phyloP scores from a whole-genome alignment of 2,329 filamentous ascomycete genomes.

The Macrophomina phaseolina region DNA sequence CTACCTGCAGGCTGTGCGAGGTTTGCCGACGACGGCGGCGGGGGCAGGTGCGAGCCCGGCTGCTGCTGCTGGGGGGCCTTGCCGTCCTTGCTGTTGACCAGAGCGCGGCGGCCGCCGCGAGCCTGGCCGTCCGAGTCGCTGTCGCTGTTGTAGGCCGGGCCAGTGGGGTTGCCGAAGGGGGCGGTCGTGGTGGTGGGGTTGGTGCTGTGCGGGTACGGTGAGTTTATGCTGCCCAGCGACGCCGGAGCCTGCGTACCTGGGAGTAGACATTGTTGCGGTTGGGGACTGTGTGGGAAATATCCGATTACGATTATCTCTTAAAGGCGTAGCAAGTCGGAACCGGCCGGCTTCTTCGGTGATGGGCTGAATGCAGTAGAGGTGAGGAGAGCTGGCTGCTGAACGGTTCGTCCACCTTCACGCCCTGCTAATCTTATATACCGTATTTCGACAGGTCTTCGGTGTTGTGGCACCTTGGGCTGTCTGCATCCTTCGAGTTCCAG shows the following conservation, averaged over 20 bases:
- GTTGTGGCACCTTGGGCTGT: neutral
- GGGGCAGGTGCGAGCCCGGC: constrained; percentile 1
- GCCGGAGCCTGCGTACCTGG: constrained; percentile 9
- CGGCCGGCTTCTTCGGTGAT: constrained; percentile 13
- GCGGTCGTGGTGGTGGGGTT: constrained; percentile 18
- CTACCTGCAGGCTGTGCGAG: constrained; percentile 18
- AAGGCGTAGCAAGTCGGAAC: constrained; percentile 7
- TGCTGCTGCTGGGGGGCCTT: constrained; percentile 6
- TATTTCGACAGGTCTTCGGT: constrained; percentile 6
- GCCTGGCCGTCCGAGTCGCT: constrained; percentile 23
- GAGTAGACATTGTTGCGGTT: constrained; percentile 14
- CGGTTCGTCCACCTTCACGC: neutral
- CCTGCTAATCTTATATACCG: constrained; percentile 9
- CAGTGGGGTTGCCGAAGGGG: constrained; percentile 14
- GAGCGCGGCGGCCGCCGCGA: constrained; percentile 17
- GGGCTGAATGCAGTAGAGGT: constrained; percentile 1
- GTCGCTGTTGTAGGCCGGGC: constrained; percentile 18
- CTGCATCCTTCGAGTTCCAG: constrained; percentile 32
- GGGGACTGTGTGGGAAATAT: neutral
- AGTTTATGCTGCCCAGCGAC: neutral
- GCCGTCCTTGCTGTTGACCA: constrained; percentile 14
- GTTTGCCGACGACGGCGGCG: constrained; percentile 7
- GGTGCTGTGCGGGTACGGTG: neutral
- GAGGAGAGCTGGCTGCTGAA: constrained; percentile 6
- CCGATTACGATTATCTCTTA: neutral